Base-by-base conservation (phyloP, 2,329 filamentous ascomycete genomes). In the Neonectria magnoliae region DNA sequence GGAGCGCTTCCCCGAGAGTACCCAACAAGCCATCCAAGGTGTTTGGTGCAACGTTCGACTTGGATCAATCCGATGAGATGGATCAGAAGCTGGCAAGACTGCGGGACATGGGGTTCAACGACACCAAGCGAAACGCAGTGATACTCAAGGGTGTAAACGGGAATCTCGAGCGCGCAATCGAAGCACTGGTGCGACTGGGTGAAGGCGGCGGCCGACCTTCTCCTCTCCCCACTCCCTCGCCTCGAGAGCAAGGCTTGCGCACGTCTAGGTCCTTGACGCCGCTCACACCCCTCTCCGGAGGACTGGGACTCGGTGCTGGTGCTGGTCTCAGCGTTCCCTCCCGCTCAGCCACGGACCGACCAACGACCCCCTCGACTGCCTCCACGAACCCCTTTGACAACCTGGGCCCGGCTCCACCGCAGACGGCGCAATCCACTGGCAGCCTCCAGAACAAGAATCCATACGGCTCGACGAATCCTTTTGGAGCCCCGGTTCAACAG, bases 91-190 rank as follows among this genome's bases (percentile, higher is more conserved):
- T 98, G 76, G 83, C 84, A 3, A 90, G 88, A 57, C 81, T 99
- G 62, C 88, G 90, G 60, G 94, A 98, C 61, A 97, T 98, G 94
- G 96, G 96, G 0, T 99, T 99, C 73, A 83, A 82, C 4, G 94
- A 99, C 76, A 89, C 91, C 45, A 92, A 91, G 71, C 88, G 92
- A 64, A 98, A 98, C 75, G 85, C 88, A 5, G 89, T 91, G 57
- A 89, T 98, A 27, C 81, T 99, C 18, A 94, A 94, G 76, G 91
- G 92, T 3, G 85, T 97, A 31, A 90, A 91, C 74, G 94, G 95
- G 4, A 94, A 96, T 75, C 76, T 99, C 62, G 93, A 98, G 71
- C 91, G 89, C 77, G 90, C 95, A 0, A 89, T 98, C 48, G 95
- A 98, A 78, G 88, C 93, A 18, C 80, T 99, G 73, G 88, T 96